Percentiles rank a stretch among this genome's conserved stretches.
Conservation (phyloP, 1,139 yeast species). For the Wickerhamomyces sp. region DNA sequence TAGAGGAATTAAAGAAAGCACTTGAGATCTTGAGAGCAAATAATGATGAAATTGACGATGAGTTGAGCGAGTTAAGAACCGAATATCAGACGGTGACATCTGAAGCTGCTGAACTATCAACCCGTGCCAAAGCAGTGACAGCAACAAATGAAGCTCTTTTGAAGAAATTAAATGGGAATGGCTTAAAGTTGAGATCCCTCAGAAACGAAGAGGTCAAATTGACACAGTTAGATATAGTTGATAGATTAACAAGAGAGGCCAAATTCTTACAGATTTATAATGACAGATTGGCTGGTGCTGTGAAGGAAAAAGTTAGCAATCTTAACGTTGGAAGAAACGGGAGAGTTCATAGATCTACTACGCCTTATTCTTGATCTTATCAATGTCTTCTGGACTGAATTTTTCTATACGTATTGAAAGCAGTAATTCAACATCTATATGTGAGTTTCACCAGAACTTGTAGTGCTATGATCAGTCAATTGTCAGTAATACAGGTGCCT, state of each 20-base stretch:
- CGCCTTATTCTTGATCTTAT: conserved; percentile 14
- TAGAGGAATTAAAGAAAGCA: conserved; percentile 31
- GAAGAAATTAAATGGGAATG: conserved; percentile 39
- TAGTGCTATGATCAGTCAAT: too few relatives aligned
- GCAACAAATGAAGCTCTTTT: conserved; percentile 29
- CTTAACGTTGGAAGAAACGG: conserved; percentile 23
- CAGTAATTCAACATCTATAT: too few relatives aligned
- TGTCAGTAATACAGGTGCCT: too few relatives aligned
- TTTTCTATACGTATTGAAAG: too few relatives aligned
- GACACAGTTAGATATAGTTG: not conserved
- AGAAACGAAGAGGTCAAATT: conserved; percentile 8
- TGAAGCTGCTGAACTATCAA: conserved; percentile 49
- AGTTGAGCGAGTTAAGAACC: conserved; percentile 6
- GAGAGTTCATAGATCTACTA: conserved; percentile 23
- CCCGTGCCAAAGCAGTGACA: conserved; percentile 29
- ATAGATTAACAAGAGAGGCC: conserved; percentile 10
- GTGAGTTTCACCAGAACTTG: too few relatives aligned
- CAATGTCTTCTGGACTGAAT: too few relatives aligned
- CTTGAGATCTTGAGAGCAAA: conserved; percentile 27
- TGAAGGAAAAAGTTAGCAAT: conserved; percentile 20
- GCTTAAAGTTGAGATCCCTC: conserved; percentile 31
- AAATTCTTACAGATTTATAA: conserved; percentile 15
- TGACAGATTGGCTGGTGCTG: conserved; percentile 9
- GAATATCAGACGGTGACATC: conserved; percentile 52
- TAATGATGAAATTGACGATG: conserved; percentile 15